Percentiles rank a stretch among this genome's conserved stretches.
phyloP scores from a whole-genome alignment of 208 protist genomes.

The Strigomonas culicis region DNA sequence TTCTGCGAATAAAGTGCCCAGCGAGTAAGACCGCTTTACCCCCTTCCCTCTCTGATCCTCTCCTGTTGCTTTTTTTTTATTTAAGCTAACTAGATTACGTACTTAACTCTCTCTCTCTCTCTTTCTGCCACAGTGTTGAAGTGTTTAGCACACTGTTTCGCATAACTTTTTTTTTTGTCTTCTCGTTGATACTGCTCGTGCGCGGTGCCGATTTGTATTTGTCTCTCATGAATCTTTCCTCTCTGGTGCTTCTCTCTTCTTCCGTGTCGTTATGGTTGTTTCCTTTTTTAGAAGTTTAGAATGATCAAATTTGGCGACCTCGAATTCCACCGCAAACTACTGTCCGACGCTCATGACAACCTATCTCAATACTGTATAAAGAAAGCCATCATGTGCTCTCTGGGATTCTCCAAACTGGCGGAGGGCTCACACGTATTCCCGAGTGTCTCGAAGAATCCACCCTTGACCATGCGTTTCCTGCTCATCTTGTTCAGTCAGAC shows the following conservation, averaged over 20 bases:
- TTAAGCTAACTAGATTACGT: too few relatives aligned
- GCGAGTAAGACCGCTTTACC: not conserved
- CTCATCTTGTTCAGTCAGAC: slow-evolving; percentile 21
- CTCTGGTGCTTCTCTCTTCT: too few relatives aligned
- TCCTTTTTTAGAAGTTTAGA: too few relatives aligned
- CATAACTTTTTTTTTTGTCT: too few relatives aligned
- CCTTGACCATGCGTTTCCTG: slow-evolving; percentile 13
- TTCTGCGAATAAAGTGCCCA: not conserved
- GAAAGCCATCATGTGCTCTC: slow-evolving; percentile 22
- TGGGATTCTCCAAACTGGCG: slow-evolving; percentile 18
- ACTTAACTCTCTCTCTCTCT: too few relatives aligned
- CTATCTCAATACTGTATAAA: slow-evolving; percentile 14
- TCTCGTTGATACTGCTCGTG: too few relatives aligned
- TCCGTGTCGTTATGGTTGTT: too few relatives aligned
- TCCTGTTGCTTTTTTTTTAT: slow-evolving; percentile 13
- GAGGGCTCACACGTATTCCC: slow-evolving; percentile 13
- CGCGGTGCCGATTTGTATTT: too few relatives aligned
- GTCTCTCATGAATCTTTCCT: too few relatives aligned
- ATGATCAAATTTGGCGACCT: slow-evolving; percentile 39
- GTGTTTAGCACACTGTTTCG: too few relatives aligned
- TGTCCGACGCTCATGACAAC: slow-evolving; percentile 14
- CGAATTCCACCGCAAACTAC: slow-evolving; percentile 29
- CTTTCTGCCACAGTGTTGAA: too few relatives aligned
- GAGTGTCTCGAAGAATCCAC: slow-evolving; percentile 3
- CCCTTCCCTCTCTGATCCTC: not conserved